Percentiles rank a stretch among this genome's conserved stretches.
Evolutionary conservation across 2,329 filamentous ascomycete species (phyloP).

Genomic region (Pezicula carpinea): DNA sequence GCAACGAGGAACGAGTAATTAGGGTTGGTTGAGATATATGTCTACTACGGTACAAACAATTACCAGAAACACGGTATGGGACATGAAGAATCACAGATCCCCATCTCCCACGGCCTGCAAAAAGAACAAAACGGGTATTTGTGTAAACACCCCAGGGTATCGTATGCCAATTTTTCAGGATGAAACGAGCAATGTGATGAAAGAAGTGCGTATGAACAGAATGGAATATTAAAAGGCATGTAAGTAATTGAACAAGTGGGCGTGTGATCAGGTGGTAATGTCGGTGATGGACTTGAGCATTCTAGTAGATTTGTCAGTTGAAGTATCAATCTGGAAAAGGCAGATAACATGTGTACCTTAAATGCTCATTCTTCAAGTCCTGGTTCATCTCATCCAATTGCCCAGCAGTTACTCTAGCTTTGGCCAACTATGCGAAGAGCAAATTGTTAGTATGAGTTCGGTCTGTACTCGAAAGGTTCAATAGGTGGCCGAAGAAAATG

Average conservation of each 20-base stretch:
- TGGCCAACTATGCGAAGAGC: slow-evolving; percentile 23
- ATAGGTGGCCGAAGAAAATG: not conserved
- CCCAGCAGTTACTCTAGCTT: slow-evolving; percentile 25
- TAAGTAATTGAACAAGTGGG: not conserved
- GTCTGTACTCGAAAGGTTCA: not conserved
- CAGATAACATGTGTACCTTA: slow-evolving; percentile 29
- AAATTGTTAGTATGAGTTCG: not conserved
- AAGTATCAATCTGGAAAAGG: not conserved
- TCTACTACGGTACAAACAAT: no score
- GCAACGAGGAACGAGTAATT: no score
- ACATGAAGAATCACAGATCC: no score
- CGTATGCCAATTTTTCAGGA: not conserved
- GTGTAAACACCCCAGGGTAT: not conserved
- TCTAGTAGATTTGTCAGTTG: not conserved
- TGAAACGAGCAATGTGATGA: not conserved
- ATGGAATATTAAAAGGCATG: not conserved
- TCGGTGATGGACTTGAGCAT: slow-evolving; percentile 10
- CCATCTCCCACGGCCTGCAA: no score
- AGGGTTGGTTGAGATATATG: no score
- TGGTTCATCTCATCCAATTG: slow-evolving; percentile 47
- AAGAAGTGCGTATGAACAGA: not conserved
- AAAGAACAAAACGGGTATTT: no score
- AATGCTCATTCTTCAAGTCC: slow-evolving; percentile 51
- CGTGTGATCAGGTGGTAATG: not conserved
- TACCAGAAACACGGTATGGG: no score